These are phyloP conservation scores for Chaetomiaceae sp. DNA, from an alignment of 2,329 filamentous ascomycete genomes.

Conservation along the genomic window DNA sequence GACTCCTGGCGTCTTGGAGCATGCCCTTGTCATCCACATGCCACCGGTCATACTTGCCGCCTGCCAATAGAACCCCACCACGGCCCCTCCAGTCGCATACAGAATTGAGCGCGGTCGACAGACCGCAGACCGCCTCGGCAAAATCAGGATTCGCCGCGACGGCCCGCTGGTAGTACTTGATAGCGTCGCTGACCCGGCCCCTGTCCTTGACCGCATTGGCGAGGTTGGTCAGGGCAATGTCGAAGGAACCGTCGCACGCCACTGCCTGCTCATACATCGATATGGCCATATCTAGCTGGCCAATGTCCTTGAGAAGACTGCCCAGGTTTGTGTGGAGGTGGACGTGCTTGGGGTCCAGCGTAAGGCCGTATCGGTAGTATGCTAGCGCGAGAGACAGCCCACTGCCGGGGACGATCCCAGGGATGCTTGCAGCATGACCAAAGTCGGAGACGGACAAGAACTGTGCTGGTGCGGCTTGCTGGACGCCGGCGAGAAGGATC, in stretches of 20 bases:
- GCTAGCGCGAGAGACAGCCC: constrained; percentile 81
- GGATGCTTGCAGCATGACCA: constrained; percentile 44
- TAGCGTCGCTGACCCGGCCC: constrained; percentile 85
- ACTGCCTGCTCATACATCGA: constrained; percentile 97
- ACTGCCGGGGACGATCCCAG: constrained; percentile 77
- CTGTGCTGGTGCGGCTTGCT: constrained; percentile 52
- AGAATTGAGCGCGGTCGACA: constrained; percentile 91
- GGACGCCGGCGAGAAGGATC: constrained; percentile 90
- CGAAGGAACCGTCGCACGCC: constrained; percentile 84
- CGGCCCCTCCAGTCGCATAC: constrained; percentile 92
- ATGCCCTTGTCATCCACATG: constrained; percentile 83
- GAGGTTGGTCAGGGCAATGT: constrained; percentile 92
- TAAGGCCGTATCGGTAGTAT: constrained; percentile 92
- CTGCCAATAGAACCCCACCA: constrained; percentile 72
- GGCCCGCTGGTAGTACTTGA: constrained; percentile 82
- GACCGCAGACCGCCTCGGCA: constrained; percentile 90
- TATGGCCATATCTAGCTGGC: constrained; percentile 84
- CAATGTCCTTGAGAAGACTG: constrained; percentile 91
- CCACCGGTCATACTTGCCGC: constrained; percentile 77
- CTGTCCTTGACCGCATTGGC: constrained; percentile 98
- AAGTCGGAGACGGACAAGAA: constrained; percentile 21
- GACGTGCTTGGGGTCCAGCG: constrained; percentile 80
- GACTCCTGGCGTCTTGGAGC: constrained; percentile 64
- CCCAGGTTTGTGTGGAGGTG: constrained; percentile 96
- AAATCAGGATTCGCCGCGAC: constrained; percentile 92